Percentiles rank a stretch among this genome's conserved stretches.
phyloP scores from a whole-genome alignment of 2,329 filamentous ascomycete species.

The Alternaria tenuissima region DNA sequence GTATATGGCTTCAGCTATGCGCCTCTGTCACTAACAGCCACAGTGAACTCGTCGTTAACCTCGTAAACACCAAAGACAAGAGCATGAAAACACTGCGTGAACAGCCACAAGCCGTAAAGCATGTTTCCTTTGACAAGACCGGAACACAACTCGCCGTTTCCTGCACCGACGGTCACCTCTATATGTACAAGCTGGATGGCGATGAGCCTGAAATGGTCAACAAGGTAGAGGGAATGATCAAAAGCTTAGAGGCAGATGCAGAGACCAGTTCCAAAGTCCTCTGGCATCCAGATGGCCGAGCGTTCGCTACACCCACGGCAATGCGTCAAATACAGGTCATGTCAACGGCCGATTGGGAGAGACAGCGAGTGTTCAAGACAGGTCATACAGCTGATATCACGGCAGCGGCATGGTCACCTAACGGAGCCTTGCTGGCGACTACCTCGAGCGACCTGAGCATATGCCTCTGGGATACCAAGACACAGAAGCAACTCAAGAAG shows the following conservation, averaged over 20 bases:
- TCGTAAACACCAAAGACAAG: conserved; percentile 84
- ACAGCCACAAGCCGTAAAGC: conserved; percentile 86
- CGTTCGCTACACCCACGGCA: conserved; percentile 85
- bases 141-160: conserved; percentile 80
- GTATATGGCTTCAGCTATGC: conserved; percentile 34
- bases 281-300: conserved; percentile 95
- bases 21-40: conserved; percentile 28
- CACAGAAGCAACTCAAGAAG: conserved; percentile 79
- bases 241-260: conserved; percentile 76
- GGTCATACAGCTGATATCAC: conserved; percentile 87
- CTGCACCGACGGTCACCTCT: conserved; percentile 87
- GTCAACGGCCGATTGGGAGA: conserved; percentile 89
- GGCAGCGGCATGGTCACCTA: conserved; percentile 90
- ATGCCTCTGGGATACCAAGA: conserved; percentile 87
- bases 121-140: conserved; percentile 85
- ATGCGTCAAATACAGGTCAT: conserved; percentile 82
- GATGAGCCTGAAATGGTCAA: conserved; percentile 82
- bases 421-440: conserved; percentile 83
- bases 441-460: conserved; percentile 69
- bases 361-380: conserved; percentile 78
- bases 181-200: conserved; percentile 83
- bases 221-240: conserved; percentile 87
- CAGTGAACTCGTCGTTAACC: conserved; percentile 84
- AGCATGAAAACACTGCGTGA: conserved; percentile 81
- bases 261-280: conserved; percentile 77